A percentile compares a stretch with the other conserved stretches of the same genome.
These are phyloP conservation scores for Trypanosoma cruzi DNA, from an alignment of 208 protist genomes.

Conservation along the genomic window DNA sequence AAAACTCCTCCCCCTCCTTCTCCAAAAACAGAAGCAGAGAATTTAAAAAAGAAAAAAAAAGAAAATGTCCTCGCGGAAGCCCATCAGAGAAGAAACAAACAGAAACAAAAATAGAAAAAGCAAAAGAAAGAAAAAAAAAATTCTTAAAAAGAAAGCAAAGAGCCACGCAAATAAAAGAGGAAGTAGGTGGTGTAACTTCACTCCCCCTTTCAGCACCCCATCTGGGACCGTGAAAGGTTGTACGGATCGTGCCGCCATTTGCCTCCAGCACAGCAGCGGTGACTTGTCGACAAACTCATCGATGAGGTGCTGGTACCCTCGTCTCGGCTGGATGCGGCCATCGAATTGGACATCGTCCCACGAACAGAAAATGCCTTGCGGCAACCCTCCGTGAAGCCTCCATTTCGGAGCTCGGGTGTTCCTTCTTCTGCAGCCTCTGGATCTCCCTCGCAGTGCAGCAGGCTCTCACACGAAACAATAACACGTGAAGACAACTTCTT, in stretches of 20 bases:
- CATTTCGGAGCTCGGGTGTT: not conserved
- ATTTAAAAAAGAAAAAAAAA: too few relatives aligned
- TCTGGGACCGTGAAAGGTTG: not conserved
- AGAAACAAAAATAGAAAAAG: slow-evolving; percentile 16
- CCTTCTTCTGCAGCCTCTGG: not conserved
- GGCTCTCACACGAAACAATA: too few relatives aligned
- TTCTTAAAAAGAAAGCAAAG: slow-evolving; percentile 18
- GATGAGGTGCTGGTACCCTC: slow-evolving; percentile 2
- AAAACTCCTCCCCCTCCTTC: too few relatives aligned
- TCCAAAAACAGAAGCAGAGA: too few relatives aligned
- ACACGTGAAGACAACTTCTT: too few relatives aligned
- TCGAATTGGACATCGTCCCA: not conserved
- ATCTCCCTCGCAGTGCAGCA: too few relatives aligned
- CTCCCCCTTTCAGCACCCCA: not conserved
- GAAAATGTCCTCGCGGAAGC: slow-evolving; percentile 16
- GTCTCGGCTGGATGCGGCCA: slow-evolving; percentile 1
- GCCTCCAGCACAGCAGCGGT: too few relatives aligned
- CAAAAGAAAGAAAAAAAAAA: slow-evolving; percentile 25
- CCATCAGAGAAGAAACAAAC: slow-evolving; percentile 3
- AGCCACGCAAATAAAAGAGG: slow-evolving; percentile 23
- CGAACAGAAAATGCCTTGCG: slow-evolving; percentile 4
- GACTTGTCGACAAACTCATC: not conserved
- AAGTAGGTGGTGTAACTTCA: slow-evolving; percentile 9
- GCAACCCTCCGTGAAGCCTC: not conserved
- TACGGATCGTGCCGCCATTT: slow-evolving; percentile 18